These are phyloP conservation scores for Fusarium siculi DNA, from an alignment of 2,329 filamentous ascomycete species.

Conservation along the genomic window DNA sequence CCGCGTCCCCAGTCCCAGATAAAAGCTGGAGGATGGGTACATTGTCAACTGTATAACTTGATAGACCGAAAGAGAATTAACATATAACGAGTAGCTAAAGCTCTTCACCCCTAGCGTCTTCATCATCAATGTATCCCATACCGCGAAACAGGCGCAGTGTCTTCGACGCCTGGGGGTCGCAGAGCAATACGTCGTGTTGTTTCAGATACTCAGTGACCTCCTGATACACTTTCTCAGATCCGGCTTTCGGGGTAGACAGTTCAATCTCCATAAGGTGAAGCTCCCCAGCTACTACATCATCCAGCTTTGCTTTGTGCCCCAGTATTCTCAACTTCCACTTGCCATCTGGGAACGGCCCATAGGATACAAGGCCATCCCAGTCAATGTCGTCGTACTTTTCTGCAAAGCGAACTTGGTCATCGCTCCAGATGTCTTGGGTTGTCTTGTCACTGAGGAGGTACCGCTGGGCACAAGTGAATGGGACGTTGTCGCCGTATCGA, in stretches of 20 bases:
- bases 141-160: conserved; percentile 29
- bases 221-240: conserved; percentile 18
- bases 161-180: conserved; percentile 31
- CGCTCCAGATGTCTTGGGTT: conserved; percentile 24
- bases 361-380: conserved; percentile 29
- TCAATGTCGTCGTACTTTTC: conserved; percentile 33
- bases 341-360: conserved; percentile 29
- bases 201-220: conserved; percentile 17
- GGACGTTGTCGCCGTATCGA: conserved; percentile 27
- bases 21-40: not conserved
- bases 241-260: conserved; percentile 18
- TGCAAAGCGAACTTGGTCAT: conserved; percentile 33
- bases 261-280: conserved; percentile 40
- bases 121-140: conserved; percentile 17
- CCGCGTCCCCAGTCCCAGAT: not conserved
- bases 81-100: not conserved
- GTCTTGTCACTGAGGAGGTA: conserved; percentile 9
- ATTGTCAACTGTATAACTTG: too few species aligned
- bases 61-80: not conserved
- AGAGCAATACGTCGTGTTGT: conserved; percentile 25
- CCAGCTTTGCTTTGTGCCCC: conserved; percentile 33
- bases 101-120: not conserved
- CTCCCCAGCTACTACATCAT: conserved; percentile 31
- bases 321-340: conserved; percentile 37
- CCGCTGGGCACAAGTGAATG: conserved; percentile 30